Percentiles rank a stretch among this genome's conserved stretches.
phyloP scores from a whole-genome alignment of 306 rosid species.

The Trifolium pratense region DNA sequence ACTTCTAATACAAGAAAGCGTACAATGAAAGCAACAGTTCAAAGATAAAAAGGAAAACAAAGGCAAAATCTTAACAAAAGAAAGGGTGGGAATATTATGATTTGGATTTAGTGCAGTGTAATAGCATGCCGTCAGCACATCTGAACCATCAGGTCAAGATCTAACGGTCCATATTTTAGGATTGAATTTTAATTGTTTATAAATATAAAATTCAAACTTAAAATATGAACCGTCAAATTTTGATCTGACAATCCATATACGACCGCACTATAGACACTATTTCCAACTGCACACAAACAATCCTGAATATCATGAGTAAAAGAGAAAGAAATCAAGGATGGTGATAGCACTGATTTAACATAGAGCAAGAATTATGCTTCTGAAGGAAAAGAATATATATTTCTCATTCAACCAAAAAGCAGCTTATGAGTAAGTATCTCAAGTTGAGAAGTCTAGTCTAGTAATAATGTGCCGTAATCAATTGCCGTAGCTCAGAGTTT shows the following conservation, averaged over 20 bases:
- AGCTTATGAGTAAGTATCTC: slow-evolving; percentile 4
- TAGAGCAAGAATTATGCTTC: slow-evolving; percentile 4
- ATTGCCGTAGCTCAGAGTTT: background rate
- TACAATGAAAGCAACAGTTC: slow-evolving; percentile 3
- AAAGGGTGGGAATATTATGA: background rate
- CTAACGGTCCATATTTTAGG: no score
- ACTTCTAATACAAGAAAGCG: background rate
- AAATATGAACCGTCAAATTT: no score
- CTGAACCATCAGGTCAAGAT: no score
- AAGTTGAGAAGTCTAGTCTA: background rate
- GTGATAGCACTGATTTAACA: background rate
- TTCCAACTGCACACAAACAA: no score
- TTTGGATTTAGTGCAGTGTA: no score
- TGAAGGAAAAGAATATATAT: background rate
- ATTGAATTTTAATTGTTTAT: no score
- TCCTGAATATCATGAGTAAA: no score
- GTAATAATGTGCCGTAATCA: background rate
- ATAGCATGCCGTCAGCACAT: no score
- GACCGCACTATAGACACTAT: no score
- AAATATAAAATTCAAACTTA: no score
- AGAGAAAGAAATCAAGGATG: background rate
- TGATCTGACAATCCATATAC: no score
- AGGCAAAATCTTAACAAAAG: background rate
- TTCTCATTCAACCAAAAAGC: slow-evolving; percentile 11
- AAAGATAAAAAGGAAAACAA: background rate